Conservation (phyloP, 2,329 filamentous ascomycete genomes). For the Tolypocladium paradoxum region DNA sequence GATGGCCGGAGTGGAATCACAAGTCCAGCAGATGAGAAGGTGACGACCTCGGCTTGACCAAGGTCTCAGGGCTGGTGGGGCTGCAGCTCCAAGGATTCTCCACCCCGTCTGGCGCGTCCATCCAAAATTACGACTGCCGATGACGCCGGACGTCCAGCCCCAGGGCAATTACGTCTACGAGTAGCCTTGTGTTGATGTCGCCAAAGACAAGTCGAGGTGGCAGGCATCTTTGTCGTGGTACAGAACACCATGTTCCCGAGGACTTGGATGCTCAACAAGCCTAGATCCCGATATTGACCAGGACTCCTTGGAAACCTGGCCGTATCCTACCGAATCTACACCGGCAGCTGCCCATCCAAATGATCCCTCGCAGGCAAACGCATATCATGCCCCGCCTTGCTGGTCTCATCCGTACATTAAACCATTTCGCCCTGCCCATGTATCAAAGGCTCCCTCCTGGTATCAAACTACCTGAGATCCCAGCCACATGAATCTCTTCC, state of each 20-base stretch:
- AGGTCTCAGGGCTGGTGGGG: not conserved
- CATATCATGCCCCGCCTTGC: not conserved
- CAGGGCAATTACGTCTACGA: not conserved
- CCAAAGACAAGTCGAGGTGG: not conserved
- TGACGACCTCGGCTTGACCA: not conserved
- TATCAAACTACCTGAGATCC: not conserved
- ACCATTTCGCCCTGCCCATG: not conserved
- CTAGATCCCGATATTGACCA: not conserved
- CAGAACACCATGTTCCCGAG: not conserved
- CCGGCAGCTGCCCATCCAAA: not conserved
- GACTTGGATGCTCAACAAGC: not conserved
- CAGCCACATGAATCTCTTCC: not conserved
- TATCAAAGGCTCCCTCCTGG: not conserved
- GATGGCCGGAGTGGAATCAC: not conserved
- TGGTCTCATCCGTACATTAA: not conserved
- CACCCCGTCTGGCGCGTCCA: not conserved
- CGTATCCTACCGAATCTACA: not conserved
- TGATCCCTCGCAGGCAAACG: not conserved
- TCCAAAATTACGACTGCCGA: not conserved
- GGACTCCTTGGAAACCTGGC: not conserved
- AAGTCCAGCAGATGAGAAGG: not conserved
- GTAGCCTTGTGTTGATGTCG: not conserved
- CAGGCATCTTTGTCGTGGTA: not conserved
- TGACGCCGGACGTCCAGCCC: not conserved
- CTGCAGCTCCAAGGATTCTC: slow-evolving; percentile 1